These are phyloP conservation scores for Crotalaria pallida DNA, from an alignment of 306 rosid species.

Conservation along the genomic window DNA sequence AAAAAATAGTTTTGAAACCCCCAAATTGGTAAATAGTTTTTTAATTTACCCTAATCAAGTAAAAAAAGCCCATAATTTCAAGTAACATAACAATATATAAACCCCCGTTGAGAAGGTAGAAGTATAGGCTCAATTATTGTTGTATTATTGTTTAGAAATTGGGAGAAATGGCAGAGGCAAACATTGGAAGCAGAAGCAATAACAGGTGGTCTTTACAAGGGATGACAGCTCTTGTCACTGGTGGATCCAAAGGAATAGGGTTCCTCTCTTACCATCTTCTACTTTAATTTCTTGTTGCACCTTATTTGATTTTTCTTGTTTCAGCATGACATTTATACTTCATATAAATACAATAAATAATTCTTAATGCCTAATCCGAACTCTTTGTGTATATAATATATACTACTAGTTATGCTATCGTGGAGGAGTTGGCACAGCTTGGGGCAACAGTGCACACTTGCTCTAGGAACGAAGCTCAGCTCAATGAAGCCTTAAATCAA, in stretches of 20 bases:
- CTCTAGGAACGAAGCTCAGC: constrained; percentile 22
- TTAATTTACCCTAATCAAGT: too few relatives aligned
- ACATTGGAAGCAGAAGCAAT: neutral
- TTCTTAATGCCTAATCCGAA: too few relatives aligned
- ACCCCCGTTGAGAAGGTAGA: neutral
- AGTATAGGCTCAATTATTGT: neutral
- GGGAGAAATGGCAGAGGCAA: constrained; percentile 15
- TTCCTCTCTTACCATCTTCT: neutral
- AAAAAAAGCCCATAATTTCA: too few relatives aligned
- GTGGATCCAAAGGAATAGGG: constrained; percentile 35
- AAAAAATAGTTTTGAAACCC: too few relatives aligned
- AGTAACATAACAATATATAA: neutral
- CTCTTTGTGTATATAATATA: too few relatives aligned
- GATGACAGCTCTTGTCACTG: constrained; percentile 25
- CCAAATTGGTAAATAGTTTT: too few relatives aligned
- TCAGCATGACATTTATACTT: neutral
- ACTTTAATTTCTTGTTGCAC: neutral
- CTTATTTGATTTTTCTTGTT: neutral
- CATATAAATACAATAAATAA: too few relatives aligned
- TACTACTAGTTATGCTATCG: constrained; percentile 25
- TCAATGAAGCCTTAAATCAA: constrained; percentile 12
- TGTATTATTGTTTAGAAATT: neutral
- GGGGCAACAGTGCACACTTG: constrained; percentile 33
- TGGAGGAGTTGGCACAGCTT: constrained; percentile 27
- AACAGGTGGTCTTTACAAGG: constrained; percentile 20